Evolutionary conservation across 2,329 filamentous ascomycete genomes (phyloP), one percentile per base, ranked within the genome.

Genomic region (Tolypocladium paradoxum): DNA sequence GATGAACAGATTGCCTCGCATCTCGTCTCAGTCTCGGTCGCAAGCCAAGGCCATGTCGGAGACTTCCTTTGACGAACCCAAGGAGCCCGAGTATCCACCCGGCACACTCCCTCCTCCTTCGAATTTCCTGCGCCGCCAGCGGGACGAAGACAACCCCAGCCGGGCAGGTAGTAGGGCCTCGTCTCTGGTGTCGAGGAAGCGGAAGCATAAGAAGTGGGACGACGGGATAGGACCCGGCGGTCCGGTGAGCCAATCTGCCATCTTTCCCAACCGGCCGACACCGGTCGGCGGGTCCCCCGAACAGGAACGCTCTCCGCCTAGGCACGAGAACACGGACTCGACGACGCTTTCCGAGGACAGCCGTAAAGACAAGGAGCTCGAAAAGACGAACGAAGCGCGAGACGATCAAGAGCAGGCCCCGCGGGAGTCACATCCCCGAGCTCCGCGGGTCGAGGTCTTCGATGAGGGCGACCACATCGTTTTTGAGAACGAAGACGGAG

Each of bases 1-100:
- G 93, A 95, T 97, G 88, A 93, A 95, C 61, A 81, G 93, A 52
- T 75, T 99, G 45, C 93, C 93, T 6, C 70, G 85, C 66, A 79
- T 85, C 58, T 76, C 82, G 49, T 80, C 82, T 0, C 76, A 77
- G 55, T 85, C 82, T 35, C 87, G 89, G 58, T 96, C 93, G 1
- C 84, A 92, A 61, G 90, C 90, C 5, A 88, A 87, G 65, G 87
- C 84, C 31, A 87, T 90, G 79, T 95, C 91, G 0, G 87, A 91
- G 57, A 79, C 83, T 0, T 87, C 89, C n/a, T 76, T 74, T 8
- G 78, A 85, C 18, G 84, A 87, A 22, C 70, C 79, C n/a, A 82
- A 81, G 60, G 69, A 75, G 57, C 79, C 78, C 3, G 72, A 72
- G 12, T 77, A 83, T 33, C 85, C 86, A 2, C 83, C 87, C 0